A percentile compares a stretch with the other conserved stretches of the same genome.
These are phyloP conservation scores for Pseudopyricularia cyperi DNA, from an alignment of 2,329 filamentous ascomycete genomes.

Conservation along the genomic window DNA sequence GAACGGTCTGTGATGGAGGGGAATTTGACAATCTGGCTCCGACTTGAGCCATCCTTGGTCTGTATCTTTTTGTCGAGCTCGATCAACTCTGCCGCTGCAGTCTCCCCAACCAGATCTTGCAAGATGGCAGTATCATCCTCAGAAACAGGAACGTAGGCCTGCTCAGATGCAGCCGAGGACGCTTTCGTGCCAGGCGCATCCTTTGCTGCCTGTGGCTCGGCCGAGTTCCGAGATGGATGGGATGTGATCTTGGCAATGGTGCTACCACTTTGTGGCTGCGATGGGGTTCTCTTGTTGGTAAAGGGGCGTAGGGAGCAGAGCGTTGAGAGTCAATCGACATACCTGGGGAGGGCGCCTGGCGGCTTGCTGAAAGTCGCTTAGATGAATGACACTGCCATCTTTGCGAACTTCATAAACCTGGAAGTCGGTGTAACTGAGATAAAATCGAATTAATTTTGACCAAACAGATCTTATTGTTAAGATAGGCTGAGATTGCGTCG, in stretches of 20 bases:
- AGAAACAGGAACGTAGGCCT: slow-evolving; percentile 1
- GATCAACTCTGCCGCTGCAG: slow-evolving; percentile 26
- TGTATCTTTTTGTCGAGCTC: slow-evolving; percentile 24
- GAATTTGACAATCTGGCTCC: slow-evolving; percentile 22
- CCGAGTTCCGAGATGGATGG: neutral
- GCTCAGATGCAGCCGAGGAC: neutral
- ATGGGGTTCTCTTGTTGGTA: neutral
- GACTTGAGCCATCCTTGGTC: slow-evolving; percentile 14
- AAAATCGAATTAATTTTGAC: neutral
- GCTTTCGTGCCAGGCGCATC: neutral
- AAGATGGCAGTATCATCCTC: slow-evolving; percentile 22
- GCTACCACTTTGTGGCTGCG: neutral
- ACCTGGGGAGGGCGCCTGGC: slow-evolving; percentile 2
- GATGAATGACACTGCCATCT: slow-evolving; percentile 62
- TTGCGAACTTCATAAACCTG: slow-evolving; percentile 78
- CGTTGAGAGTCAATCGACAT: slow-evolving; percentile 2
- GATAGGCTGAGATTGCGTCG: neutral
- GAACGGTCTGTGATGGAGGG: slow-evolving; percentile 29
- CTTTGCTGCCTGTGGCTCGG: neutral
- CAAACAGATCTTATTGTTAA: too few relatives aligned
- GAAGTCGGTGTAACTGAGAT: slow-evolving; percentile 70
- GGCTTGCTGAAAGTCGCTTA: slow-evolving; percentile 24
- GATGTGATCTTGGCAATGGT: neutral
- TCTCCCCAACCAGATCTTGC: slow-evolving; percentile 22
- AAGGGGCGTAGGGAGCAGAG: neutral